Evolutionary conservation across 371 early-diverging fungal species (phyloP).

Genomic region (Rhizopus sp.): DNA sequence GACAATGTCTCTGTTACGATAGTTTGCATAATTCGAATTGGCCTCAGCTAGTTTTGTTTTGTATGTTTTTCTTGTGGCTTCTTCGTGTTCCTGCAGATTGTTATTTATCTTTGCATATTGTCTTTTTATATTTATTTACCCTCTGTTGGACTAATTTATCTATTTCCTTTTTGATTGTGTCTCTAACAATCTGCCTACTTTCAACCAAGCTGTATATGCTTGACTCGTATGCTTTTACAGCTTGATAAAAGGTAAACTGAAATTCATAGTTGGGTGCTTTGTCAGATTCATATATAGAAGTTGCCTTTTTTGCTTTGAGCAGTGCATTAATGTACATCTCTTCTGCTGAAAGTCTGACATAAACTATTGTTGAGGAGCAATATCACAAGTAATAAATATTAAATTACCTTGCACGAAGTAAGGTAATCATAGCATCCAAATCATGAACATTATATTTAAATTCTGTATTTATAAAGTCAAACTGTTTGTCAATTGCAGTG

Average conservation of each 20-base stretch:
- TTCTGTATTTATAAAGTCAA: slow-evolving; percentile 39
- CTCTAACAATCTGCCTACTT: slow-evolving; percentile 25
- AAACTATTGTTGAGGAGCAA: neutral
- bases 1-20: slow-evolving; percentile 42
- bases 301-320: slow-evolving; percentile 29
- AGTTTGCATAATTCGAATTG: slow-evolving; percentile 37
- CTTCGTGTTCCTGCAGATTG: slow-evolving; percentile 33
- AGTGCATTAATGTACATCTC: slow-evolving; percentile 37
- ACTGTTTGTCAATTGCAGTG: slow-evolving; percentile 34
- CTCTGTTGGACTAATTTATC: slow-evolving; percentile 19
- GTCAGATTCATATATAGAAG: slow-evolving; percentile 24
- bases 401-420: slow-evolving; percentile 43
- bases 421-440: slow-evolving; percentile 35
- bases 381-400: neutral
- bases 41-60: slow-evolving; percentile 32
- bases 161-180: slow-evolving; percentile 21
- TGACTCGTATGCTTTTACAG: slow-evolving; percentile 35
- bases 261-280: slow-evolving; percentile 2
- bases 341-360: slow-evolving; percentile 33
- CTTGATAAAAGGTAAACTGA: slow-evolving; percentile 24
- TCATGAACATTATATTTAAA: slow-evolving; percentile 46
- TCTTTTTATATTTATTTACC: slow-evolving; percentile 5
- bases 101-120: neutral
- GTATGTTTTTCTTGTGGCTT: slow-evolving; percentile 30
- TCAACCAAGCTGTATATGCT: slow-evolving; percentile 28